Evolutionary conservation across 2,329 filamentous ascomycete genomes (phyloP), one percentile per base, ranked within the genome.

Genomic region (Grosmannia clavigera): DNA sequence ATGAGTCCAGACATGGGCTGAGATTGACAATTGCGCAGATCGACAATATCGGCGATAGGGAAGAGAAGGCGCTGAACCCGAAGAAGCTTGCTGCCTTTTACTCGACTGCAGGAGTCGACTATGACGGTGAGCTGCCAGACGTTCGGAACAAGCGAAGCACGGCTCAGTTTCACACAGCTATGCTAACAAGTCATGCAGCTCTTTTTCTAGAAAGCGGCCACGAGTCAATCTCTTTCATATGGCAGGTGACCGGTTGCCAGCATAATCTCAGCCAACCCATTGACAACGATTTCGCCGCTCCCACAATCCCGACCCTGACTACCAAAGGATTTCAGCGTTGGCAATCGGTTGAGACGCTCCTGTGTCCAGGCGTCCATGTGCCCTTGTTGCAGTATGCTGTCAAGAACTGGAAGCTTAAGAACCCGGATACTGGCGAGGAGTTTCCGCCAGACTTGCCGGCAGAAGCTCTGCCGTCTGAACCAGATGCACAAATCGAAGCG

Each of bases 341-440:
- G 92, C 87, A 96, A 75, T 90, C 89, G 0, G 88, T 97, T 60
- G 90, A 97, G 74, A 81, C 96, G 27, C 76, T 97, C 43, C 81
- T 97, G 1, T 88, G 86, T 1, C 94, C 94, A 0, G 87, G 94
- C 66, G 89, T 95, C 67, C 92, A 97, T 74, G 87, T 91, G 0
- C 83, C 84, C 0, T 92, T 91, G 67, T 72, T 99, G 29, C 90
- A 94, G 67, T 85, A 83, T 67, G 90, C 91, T 0, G 87, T 95
- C 3, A 80, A 81, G 62, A 78, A 87, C 64, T 96, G 91, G 81
- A 79, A 83, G 43, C 79, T 97, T 61, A 82, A 81, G 62, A 83
- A 95, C 67, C 87, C 87, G 0, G 81, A 84, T 52, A 90, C 91
- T 0, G 84, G 87, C 50, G 81, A 85, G 60, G 76, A 76, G 40